Conservation (phyloP, 441 rosid genomes). For the Francoa sonchifolia region DNA sequence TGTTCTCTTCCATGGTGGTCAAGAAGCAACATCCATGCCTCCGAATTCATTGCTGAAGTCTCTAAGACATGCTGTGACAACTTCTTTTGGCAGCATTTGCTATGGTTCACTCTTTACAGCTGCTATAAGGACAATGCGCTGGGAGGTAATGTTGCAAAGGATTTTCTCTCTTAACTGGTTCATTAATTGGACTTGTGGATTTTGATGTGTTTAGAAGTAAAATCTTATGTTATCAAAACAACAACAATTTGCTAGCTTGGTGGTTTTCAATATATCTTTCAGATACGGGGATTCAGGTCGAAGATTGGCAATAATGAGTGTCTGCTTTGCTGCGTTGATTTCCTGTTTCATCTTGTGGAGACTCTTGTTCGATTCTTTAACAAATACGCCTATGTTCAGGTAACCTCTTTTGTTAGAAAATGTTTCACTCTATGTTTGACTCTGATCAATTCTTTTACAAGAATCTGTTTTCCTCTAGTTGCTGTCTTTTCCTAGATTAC, state of each 20-base stretch:
- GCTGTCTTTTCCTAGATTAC: neutral
- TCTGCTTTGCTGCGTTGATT: slow-evolving; percentile 86
- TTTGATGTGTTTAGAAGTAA: no score
- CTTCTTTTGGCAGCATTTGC: slow-evolving; percentile 91
- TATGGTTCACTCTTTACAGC: slow-evolving; percentile 95
- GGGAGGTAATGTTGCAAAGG: slow-evolving; percentile 61
- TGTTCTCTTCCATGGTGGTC: slow-evolving; percentile 74
- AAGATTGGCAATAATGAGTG: slow-evolving; percentile 94
- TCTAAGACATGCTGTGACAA: slow-evolving; percentile 70
- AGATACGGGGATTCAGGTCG: slow-evolving; percentile 91
- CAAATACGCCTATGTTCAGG: slow-evolving; percentile 95
- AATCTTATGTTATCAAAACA: no score
- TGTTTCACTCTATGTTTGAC: no score
- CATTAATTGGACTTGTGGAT: slow-evolving; percentile 5
- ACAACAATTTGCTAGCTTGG: slow-evolving; percentile 9
- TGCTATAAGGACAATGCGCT: slow-evolving; percentile 82
- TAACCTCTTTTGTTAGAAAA: no score
- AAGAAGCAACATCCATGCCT: slow-evolving; percentile 64
- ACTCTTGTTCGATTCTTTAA: slow-evolving; percentile 94
- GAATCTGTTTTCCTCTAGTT: neutral
- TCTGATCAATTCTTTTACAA: no score
- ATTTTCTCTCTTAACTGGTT: slow-evolving; percentile 6
- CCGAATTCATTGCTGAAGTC: slow-evolving; percentile 53
- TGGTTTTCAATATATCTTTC: slow-evolving; percentile 10
- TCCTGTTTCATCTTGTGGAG: slow-evolving; percentile 82